Conservation (phyloP, 1,284 basidiomycete genomes). For the Exobasidium rhododendri region DNA sequence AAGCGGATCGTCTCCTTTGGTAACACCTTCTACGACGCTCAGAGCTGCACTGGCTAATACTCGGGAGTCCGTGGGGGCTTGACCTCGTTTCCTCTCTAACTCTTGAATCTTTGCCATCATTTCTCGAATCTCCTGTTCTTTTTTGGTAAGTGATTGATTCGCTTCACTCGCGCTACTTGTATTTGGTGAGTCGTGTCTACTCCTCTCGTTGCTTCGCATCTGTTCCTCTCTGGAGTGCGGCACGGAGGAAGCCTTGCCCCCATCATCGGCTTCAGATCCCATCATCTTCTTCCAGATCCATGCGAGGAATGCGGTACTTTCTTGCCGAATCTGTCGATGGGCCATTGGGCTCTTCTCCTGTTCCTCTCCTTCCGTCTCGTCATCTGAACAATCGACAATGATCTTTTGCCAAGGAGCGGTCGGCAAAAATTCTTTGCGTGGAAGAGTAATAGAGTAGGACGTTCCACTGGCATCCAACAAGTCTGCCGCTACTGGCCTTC, state of each 20-base stretch:
- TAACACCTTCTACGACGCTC: background rate
- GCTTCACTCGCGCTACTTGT: background rate
- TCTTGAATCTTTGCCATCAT: background rate
- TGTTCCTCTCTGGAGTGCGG: background rate
- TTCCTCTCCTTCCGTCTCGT: background rate
- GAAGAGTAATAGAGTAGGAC: background rate
- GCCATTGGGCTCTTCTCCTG: background rate
- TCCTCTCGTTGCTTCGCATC: background rate
- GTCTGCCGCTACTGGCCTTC: background rate
- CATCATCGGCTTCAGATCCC: background rate
- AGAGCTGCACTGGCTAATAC: background rate
- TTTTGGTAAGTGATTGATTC: background rate
- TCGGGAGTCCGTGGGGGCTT: background rate
- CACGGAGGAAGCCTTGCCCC: background rate
- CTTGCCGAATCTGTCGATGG: background rate
- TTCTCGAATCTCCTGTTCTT: background rate
- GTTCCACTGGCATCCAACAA: background rate
- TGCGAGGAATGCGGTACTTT: background rate
- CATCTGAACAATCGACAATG: background rate
- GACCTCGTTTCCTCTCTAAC: background rate
- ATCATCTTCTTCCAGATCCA: background rate
- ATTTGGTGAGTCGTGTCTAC: background rate
- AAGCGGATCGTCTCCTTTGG: background rate
- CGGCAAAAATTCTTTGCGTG: background rate
- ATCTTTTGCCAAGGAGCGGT: background rate